Evolutionary conservation across 1,284 basidiomycete species (phyloP), one percentile per base, ranked within the genome.

Genomic region (Ceratobasidium papillatum): DNA sequence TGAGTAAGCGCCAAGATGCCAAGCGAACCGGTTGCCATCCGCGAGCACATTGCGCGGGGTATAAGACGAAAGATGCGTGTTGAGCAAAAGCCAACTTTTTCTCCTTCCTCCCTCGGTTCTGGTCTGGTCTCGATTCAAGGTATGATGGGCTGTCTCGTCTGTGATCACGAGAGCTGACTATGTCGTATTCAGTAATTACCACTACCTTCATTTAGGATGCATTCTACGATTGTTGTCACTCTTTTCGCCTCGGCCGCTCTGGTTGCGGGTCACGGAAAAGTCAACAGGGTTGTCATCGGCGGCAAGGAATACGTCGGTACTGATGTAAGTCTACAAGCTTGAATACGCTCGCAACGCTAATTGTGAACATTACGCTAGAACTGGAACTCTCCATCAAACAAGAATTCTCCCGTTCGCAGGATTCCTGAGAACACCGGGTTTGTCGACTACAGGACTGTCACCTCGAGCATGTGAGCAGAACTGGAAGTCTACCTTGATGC

Each of bases 161-260:
- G 22, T n/a, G 17, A 17, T 27, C 3, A 14, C 27, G 12, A 32
- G 11, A n/a, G 27, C 45, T 47, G 27, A 34, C n/a, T n/a, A n/a
- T 14, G 43, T 34, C 19, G 17, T 7, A 4, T 17, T 1, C 38
- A 56, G 14, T 19, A 14, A 38, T 56, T 11, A 43, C 52, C 41
- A 27, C 61, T 45, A 38, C 58, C 41, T 62, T 59, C 56, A 17
- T 38, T 59, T 27, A 64, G 27, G 19, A 72, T 72, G 69, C 3
- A 51, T 32, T 72, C 69, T 27, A 2, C 38, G 12, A 38, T 41
- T 36, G 56, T 30, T 22, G 43, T 62, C 69, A 56, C 69, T 72
- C 69, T 72, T 72, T 72, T 72, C n/a, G 69, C 69, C 19, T 72
- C 69, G 38, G 69, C 69, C 30, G 69, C 69, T 19, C 7, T 72